Percentiles rank a stretch among this genome's conserved stretches.
These are phyloP conservation scores for Teratosphaeria epicoccoides DNA, from an alignment of 2,329 filamentous ascomycete species.

Conservation along the genomic window DNA sequence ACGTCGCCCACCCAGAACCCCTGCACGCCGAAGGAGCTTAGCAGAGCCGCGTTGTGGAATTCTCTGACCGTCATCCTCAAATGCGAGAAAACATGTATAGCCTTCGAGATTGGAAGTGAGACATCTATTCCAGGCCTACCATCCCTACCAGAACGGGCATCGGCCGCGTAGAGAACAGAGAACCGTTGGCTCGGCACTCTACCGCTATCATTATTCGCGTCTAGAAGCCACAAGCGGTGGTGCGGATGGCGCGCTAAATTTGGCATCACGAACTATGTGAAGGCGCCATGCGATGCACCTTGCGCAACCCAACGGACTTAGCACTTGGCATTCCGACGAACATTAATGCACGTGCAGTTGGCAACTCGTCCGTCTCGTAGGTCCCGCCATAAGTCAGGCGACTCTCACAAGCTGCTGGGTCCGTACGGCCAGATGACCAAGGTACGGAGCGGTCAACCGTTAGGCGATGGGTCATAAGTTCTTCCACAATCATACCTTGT, in stretches of 20 bases:
- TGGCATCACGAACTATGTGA: background rate
- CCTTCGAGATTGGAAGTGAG: background rate
- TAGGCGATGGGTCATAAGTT: too few species aligned
- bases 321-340: background rate
- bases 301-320: background rate
- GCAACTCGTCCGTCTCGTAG: too few species aligned
- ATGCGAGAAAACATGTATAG: background rate
- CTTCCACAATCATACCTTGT: too few species aligned
- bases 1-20: slow-evolving; percentile 4
- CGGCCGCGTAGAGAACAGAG: background rate
- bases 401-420: too few species aligned
- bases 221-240: background rate
- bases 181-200: background rate
- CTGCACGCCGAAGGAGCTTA: slow-evolving; percentile 4
- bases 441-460: too few species aligned
- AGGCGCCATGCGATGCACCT: background rate
- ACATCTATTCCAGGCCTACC: too few species aligned
- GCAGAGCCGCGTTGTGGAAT: background rate
- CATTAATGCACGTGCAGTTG: background rate
- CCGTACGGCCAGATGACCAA: too few species aligned
- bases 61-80: background rate
- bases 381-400: too few species aligned
- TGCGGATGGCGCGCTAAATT: background rate
- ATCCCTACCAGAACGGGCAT: too few species aligned
- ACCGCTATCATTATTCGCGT: background rate